Conservation (phyloP, 768 basidiomycete species). For the Agaricus blazei region DNA sequence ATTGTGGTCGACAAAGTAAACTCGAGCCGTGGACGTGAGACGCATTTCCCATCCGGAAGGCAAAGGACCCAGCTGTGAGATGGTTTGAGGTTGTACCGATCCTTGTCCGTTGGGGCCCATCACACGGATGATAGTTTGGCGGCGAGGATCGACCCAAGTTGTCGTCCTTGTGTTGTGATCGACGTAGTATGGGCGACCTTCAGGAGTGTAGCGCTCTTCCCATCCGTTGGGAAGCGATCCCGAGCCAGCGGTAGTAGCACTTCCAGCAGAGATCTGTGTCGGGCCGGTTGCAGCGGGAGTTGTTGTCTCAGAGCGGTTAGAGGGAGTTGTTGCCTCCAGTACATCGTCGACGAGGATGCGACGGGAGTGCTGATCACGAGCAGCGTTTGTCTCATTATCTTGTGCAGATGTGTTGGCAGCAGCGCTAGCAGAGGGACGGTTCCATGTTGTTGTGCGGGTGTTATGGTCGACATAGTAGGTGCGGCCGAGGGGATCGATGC, state of each 20-base stretch:
- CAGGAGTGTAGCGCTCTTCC: slow-evolving; percentile 98
- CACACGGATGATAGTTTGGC: slow-evolving; percentile 94
- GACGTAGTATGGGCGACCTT: slow-evolving; percentile 97
- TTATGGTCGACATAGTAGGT: slow-evolving; percentile 99
- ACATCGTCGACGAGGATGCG: slow-evolving; percentile 82
- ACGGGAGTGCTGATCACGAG: slow-evolving; percentile 81
- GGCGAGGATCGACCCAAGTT: slow-evolving; percentile 99
- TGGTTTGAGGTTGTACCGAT: slow-evolving; percentile 88
- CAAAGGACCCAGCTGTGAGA: slow-evolving; percentile 93
- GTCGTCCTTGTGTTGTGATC: slow-evolving; percentile 99
- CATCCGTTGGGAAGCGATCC: slow-evolving; percentile 94
- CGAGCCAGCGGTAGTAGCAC: slow-evolving; percentile 64
- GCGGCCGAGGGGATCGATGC: slow-evolving; percentile 91
- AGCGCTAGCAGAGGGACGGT: slow-evolving; percentile 77
- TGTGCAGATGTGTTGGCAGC: slow-evolving; percentile 66
- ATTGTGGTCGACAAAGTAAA: slow-evolving; percentile 99
- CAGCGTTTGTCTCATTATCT: slow-evolving; percentile 77
- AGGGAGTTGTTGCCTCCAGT: slow-evolving; percentile 62
- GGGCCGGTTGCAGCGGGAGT: slow-evolving; percentile 29
- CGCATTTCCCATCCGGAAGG: slow-evolving; percentile 99
- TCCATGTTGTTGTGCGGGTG: slow-evolving; percentile 97
- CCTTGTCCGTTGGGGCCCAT: slow-evolving; percentile 93
- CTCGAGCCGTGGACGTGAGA: slow-evolving; percentile 93
- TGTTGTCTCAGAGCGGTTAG: slow-evolving; percentile 26
- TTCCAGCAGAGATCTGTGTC: slow-evolving; percentile 35